Evolutionary conservation across 257 asterid species (phyloP), one percentile per base, ranked within the genome.

Genomic region (Plectranthus barbatus): DNA sequence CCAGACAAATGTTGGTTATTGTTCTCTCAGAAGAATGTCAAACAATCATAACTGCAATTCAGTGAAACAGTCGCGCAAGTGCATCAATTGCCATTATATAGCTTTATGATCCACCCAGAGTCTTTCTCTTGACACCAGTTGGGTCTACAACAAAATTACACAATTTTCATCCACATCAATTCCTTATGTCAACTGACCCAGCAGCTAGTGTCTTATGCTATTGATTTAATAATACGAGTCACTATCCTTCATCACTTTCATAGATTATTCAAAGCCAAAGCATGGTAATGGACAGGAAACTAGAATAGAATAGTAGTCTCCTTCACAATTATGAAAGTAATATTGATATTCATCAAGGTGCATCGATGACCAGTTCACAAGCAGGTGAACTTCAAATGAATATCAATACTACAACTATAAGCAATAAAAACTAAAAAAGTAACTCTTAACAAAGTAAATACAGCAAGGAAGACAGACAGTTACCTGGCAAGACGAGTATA

Each of bases 401-500:
- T 23, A n/a, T 11, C 4, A 18, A 20, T 10, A 20, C 4, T 13
- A 8, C 47, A n/a, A 10, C 7, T 13, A 52, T 17, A 61, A 42
- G 39, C 10, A 45, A n/a, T 21, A 45, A 34, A 26, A 40, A 8
- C 17, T n/a, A n/a, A n/a, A 23, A 34, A 9, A n/a, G n/a, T n/a
- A n/a, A n/a, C n/a, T n/a, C n/a, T n/a, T 5, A n/a, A n/a, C 7
- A 46, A 12, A 52, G 13, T 7, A 29, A 8, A 42, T 39, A 42
- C 23, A 20, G 49, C 23, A 53, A n/a, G 17, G 54, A 33, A 37
- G 23, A 12, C 20, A 54, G 7, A 72, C 5, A 34, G 31, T 48
- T 69, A 82, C 93, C 93, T 85, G 69, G 90, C 93, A 65, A 85
- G 85, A 62, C 87, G 89, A 66, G 93, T 83, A 68, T 76, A 80